Evolutionary conservation across 306 rosid genomes (phyloP).

Genomic region (Abrus pulchellus): DNA sequence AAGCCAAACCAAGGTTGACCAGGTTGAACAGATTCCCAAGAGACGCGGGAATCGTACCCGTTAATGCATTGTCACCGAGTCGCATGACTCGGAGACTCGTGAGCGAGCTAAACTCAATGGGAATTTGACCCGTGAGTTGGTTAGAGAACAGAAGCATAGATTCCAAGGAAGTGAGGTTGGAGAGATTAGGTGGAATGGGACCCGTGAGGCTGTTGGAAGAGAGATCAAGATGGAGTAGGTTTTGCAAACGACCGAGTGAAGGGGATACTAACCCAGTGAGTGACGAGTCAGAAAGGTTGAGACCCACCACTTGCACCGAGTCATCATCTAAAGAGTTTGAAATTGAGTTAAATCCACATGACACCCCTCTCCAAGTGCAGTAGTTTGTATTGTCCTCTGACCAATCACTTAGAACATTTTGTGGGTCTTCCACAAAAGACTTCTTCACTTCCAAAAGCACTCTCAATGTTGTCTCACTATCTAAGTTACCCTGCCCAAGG

Average conservation of each 20-base stretch:
- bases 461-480: conserved; percentile 53
- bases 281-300: conserved; percentile 87
- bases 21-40: conserved; percentile 68
- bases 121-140: conserved; percentile 75
- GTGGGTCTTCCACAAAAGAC: conserved; percentile 70
- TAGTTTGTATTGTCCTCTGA: conserved; percentile 61
- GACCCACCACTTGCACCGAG: conserved; percentile 64
- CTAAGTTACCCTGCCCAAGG: conserved; percentile 48
- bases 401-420: conserved; percentile 76
- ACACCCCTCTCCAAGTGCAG: conserved; percentile 82
- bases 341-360: conserved; percentile 56
- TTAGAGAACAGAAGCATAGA: conserved; percentile 80
- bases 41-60: conserved; percentile 78
- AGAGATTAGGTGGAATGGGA: conserved; percentile 82
- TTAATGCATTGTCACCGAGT: conserved; percentile 80
- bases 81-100: conserved; percentile 78
- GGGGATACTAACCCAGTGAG: conserved; percentile 83
- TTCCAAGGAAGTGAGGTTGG: conserved; percentile 72
- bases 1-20: conserved; percentile 75
- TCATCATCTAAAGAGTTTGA: conserved; percentile 49
- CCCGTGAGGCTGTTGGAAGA: conserved; percentile 80
- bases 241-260: conserved; percentile 63
- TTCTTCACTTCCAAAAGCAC: conserved; percentile 80
- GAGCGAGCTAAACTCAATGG: conserved; percentile 70
- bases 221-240: conserved; percentile 82